Percentiles rank a stretch among this genome's conserved stretches.
Evolutionary conservation across 495 filamentous ascomycete species (phyloP).

Genomic region (Penicillium taxi): DNA sequence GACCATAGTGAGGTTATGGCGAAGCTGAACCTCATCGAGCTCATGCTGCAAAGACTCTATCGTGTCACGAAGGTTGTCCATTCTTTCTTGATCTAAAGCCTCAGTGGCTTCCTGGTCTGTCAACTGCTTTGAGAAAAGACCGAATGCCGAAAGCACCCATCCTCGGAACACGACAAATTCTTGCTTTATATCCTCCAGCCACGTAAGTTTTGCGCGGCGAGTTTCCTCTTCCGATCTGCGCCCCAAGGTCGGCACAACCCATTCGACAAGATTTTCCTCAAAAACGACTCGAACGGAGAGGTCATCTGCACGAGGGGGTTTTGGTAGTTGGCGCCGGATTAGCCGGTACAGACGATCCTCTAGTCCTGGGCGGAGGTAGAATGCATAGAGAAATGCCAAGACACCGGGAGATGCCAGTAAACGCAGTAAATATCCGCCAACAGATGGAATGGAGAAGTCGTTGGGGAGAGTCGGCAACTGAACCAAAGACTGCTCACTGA

Average conservation of each 20-base stretch:
- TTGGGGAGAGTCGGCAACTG: conserved; percentile 26
- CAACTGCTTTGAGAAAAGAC: conserved; percentile 12
- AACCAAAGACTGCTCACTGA: conserved; percentile 28
- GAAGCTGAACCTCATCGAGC: conserved; percentile 19
- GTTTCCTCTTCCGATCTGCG: conserved; percentile 37
- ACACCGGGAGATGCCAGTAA: conserved; percentile 29
- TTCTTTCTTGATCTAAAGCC: conserved; percentile 16
- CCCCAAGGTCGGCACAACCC: conserved; percentile 38
- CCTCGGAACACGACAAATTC: conserved; percentile 25
- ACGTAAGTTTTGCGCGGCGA: conserved; percentile 31
- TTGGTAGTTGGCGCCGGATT: conserved; percentile 37
- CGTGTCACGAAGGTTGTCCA: conserved; percentile 21
- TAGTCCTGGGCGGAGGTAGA: conserved; percentile 32
- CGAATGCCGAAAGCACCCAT: conserved; percentile 30
- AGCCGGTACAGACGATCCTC: conserved; percentile 39
- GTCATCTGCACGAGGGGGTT: conserved; percentile 36
- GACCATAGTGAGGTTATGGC: conserved; percentile 3
- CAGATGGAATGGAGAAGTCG: conserved; percentile 23
- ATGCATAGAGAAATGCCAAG: conserved; percentile 29
- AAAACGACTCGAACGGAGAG: conserved; percentile 39
- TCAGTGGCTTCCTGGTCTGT: conserved; percentile 12
- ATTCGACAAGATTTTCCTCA: conserved; percentile 43
- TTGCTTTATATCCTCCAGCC: conserved; percentile 32
- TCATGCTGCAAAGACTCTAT: conserved; percentile 28
- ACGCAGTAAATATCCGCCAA: conserved; percentile 18